Evolutionary conservation across 768 basidiomycete genomes (phyloP), one percentile per base, ranked within the genome.

Genomic region (Suillus luteus): DNA sequence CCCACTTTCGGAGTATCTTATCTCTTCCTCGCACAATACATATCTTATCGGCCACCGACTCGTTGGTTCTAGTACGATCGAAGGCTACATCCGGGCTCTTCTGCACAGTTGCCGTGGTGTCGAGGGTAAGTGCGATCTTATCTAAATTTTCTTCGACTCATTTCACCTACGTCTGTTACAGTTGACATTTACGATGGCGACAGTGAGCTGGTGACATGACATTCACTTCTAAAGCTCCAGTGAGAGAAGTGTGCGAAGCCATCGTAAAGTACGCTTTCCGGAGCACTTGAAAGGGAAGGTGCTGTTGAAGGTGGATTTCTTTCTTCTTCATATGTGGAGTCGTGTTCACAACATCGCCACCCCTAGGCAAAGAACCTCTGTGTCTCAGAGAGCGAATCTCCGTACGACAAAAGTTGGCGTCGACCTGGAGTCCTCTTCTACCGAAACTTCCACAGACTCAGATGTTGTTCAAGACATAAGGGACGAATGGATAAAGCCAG

Each of bases 131-230:
- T 83, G n/a, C 35, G 22, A 59, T 40, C 6, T 38, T 10, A 24
- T 46, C 55, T 57, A 33, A 51, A 41, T 14, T 27, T 52, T 49
- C 51, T 6, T 37, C 27, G 6, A 33, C 43, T 52, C 60, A 24
- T 41, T 58, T 10, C 54, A 54, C 40, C 59, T 35, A 62, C 44
- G 48, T 37, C 1, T 2, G 37, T 7, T 24, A 24, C 49, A 98
- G 95, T 99, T 70, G 96, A 99, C 69, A 87, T 96, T 51, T 97
- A 89, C 72, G 93, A 97, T 66, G 95, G 96, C 12, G 91, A 94
- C 38, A 75, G 69, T 3, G 94, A 90, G 65, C 96, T 96, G 0
- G 79, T 92, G 72, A 85, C 97, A 5, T 95, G 63, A 96, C 95
- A 0, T 79, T 96, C 51, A 97, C 95, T 0, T 85, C 88, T 41